Percentiles rank a stretch among this genome's conserved stretches.
Conservation (phyloP, 768 basidiomycete genomes). For the Lyophyllum semitale region DNA sequence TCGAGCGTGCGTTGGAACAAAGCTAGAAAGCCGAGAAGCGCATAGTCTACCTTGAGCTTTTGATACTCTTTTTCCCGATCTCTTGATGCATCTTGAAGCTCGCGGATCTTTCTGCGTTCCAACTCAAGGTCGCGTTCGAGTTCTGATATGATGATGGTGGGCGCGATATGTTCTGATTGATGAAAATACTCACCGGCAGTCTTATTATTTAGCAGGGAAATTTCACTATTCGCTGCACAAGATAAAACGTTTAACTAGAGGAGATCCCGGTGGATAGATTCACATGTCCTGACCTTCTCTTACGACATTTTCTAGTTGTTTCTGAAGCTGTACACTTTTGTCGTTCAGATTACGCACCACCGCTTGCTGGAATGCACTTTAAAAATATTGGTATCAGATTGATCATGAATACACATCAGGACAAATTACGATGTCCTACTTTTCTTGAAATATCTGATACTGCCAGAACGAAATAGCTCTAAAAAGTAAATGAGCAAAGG, state of each 20-base stretch:
- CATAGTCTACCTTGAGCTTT: conserved; percentile 66
- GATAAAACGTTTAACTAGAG: not conserved
- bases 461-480: conserved; percentile 91
- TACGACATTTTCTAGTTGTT: conserved; percentile 83
- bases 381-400: not conserved
- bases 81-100: conserved; percentile 70
- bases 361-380: conserved; percentile 82
- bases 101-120: conserved; percentile 73
- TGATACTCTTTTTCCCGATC: conserved; percentile 88
- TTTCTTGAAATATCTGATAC: conserved; percentile 87
- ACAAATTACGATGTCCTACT: conserved; percentile 38
- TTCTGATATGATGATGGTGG: too few relatives aligned
- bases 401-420: not conserved
- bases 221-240: conserved; percentile 71
- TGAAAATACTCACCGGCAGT: conserved; percentile 47
- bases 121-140: conserved; percentile 80
- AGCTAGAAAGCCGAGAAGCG: not conserved
- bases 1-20: not conserved
- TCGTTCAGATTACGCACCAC: conserved; percentile 80
- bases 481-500: not conserved
- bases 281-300: conserved; percentile 68
- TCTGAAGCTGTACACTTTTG: conserved; percentile 79
- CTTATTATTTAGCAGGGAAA: conserved; percentile 70
- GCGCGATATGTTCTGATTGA: not conserved
- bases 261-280: not conserved